phyloP scores from a whole-genome alignment of 345 rosid species.

The Sisymbrium irio region DNA sequence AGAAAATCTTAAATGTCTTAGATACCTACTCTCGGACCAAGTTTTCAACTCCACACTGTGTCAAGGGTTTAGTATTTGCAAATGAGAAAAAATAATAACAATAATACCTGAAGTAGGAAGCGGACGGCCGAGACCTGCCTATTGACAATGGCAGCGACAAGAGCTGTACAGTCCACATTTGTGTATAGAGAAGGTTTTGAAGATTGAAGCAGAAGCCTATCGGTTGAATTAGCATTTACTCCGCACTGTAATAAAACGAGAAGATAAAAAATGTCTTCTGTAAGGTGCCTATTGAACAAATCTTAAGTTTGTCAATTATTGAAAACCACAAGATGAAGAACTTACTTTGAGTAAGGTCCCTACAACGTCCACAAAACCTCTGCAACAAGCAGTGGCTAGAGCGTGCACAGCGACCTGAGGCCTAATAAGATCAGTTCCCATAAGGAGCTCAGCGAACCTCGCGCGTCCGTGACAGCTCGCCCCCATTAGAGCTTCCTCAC shows the following conservation, averaged over 20 bases:
- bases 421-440: conserved; percentile 83
- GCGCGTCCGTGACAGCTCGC: conserved; percentile 82
- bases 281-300: not conserved
- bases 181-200: conserved; percentile 89
- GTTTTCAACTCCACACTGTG: not conserved
- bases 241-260: conserved; percentile 59
- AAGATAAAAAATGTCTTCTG: not conserved
- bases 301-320: not conserved
- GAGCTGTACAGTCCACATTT: conserved; percentile 82
- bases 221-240: conserved; percentile 62
- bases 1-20: conserved; percentile 22
- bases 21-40: not conserved
- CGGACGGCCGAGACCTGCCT: conserved; percentile 72
- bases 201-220: conserved; percentile 69
- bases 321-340: conserved; percentile 7
- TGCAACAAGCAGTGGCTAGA: conserved; percentile 78
- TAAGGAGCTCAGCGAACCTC: conserved; percentile 62
- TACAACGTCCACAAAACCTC: conserved; percentile 77
- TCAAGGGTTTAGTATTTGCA: not conserved
- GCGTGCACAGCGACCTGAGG: conserved; percentile 88
- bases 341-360: conserved; percentile 68
- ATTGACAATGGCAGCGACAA: conserved; percentile 80
- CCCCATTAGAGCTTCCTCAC: conserved; percentile 90
- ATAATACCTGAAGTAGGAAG: conserved; percentile 65
- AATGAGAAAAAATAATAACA: not conserved